phyloP scores from a whole-genome alignment of 2,329 filamentous ascomycete genomes.

The Fusarium sp. region DNA sequence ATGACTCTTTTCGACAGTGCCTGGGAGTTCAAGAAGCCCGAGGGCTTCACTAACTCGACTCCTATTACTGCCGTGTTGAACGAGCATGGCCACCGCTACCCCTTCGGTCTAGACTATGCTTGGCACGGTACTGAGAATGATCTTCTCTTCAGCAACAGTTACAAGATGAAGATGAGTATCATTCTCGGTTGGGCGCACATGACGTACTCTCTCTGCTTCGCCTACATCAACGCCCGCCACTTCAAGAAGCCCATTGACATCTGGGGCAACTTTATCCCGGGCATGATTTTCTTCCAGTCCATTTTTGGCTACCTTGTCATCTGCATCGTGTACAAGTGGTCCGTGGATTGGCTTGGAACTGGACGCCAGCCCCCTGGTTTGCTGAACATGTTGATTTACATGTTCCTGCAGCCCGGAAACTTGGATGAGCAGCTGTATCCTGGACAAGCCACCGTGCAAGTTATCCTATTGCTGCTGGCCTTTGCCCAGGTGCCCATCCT shows the following conservation, averaged over 20 bases:
- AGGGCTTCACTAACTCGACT: constrained; percentile 73
- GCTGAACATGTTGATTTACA: constrained; percentile 99
- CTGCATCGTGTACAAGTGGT: constrained; percentile 98
- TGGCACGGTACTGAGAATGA: constrained; percentile 98
- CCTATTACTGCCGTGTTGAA: constrained; percentile 76
- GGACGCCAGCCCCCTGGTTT: constrained; percentile 83
- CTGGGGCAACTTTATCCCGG: constrained; percentile 96
- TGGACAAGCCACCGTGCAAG: constrained; percentile 81
- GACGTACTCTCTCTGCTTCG: constrained; percentile 96
- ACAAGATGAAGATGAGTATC: constrained; percentile 99
- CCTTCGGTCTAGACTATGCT: constrained; percentile 94
- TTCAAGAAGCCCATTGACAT: constrained; percentile 97
- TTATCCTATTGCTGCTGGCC: constrained; percentile 83
- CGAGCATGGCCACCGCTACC: constrained; percentile 82
- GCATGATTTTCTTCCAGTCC: constrained; percentile 99
- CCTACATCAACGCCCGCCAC: constrained; percentile 92
- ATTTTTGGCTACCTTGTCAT: constrained; percentile 98
- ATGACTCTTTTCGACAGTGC: constrained; percentile 89
- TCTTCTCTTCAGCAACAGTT: constrained; percentile 95
- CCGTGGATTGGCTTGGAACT: constrained; percentile 79
- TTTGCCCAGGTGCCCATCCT: constrained; percentile 89
- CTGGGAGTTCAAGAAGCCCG: constrained; percentile 82
- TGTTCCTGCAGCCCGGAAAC: constrained; percentile 91
- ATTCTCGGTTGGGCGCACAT: constrained; percentile 97
- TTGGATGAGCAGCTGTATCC: constrained; percentile 80